phyloP scores from a whole-genome alignment of 306 rosid genomes.

The Calophaca sinica region DNA sequence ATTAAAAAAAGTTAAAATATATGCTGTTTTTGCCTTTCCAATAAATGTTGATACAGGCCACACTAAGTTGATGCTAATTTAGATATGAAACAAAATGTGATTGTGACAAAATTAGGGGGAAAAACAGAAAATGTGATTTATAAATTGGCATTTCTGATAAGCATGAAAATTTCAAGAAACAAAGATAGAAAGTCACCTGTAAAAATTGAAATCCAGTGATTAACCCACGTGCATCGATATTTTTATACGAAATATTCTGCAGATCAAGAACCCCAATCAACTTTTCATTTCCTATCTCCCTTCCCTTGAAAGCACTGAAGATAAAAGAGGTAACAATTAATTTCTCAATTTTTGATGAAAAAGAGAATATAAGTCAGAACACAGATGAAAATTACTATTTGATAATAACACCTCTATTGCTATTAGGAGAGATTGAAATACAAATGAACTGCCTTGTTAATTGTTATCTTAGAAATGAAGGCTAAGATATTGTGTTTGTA shows the following conservation, averaged over 20 bases:
- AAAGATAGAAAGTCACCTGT: slow-evolving; percentile 64
- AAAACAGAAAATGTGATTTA: neutral
- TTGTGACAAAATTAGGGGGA: neutral
- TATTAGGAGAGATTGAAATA: neutral
- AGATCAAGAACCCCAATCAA: slow-evolving; percentile 80
- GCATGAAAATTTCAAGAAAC: slow-evolving; percentile 7
- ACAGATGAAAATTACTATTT: neutral
- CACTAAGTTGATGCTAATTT: neutral
- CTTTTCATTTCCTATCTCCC: slow-evolving; percentile 86
- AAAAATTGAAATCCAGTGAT: slow-evolving; percentile 89
- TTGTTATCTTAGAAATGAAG: slow-evolving; percentile 1
- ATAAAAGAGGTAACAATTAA: neutral
- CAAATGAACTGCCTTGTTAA: slow-evolving; percentile 4
- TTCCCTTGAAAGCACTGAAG: slow-evolving; percentile 73
- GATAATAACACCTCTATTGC: neutral
- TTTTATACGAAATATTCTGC: slow-evolving; percentile 65
- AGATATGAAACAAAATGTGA: neutral
- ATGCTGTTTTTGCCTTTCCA: too few relatives aligned
- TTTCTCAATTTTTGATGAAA: neutral
- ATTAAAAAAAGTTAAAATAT: neutral
- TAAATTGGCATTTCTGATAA: neutral
- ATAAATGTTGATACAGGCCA: too few relatives aligned
- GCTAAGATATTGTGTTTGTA: neutral
- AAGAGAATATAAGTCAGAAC: slow-evolving; percentile 11
- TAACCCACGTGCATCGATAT: slow-evolving; percentile 79